A percentile compares a stretch with the other conserved stretches of the same genome.
These are phyloP conservation scores for Ogataea sp. DNA, from an alignment of 805 yeast genomes.

Conservation along the genomic window DNA sequence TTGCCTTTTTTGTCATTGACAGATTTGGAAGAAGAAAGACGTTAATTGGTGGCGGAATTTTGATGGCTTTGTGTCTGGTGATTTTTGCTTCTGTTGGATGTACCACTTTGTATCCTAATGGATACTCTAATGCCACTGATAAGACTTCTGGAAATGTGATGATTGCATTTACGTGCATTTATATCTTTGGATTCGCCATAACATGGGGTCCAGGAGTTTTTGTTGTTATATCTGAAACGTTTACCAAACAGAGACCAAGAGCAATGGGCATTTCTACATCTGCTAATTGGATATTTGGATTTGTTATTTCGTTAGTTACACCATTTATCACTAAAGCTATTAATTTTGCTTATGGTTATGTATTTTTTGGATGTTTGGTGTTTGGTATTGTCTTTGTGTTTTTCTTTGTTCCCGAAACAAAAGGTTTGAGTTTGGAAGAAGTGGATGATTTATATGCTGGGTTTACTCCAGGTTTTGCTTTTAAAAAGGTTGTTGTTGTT, in stretches of 20 bases:
- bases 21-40: slow-evolving; percentile 57
- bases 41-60: slow-evolving; percentile 52
- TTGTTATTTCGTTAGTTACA: slow-evolving; percentile 61
- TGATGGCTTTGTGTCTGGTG: slow-evolving; percentile 54
- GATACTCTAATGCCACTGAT: slow-evolving; percentile 29
- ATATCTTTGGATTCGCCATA: slow-evolving; percentile 65
- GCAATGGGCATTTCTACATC: slow-evolving; percentile 61
- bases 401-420: slow-evolving; percentile 55
- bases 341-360: slow-evolving; percentile 45
- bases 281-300: slow-evolving; percentile 70
- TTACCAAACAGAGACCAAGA: slow-evolving; percentile 63
- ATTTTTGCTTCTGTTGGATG: slow-evolving; percentile 44
- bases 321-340: slow-evolving; percentile 42
- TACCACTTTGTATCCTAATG: slow-evolving; percentile 32
- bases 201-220: slow-evolving; percentile 73
- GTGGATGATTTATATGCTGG: slow-evolving; percentile 49
- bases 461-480: slow-evolving; percentile 24
- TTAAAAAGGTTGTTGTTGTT: too few species aligned
- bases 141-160: slow-evolving; percentile 38
- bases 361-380: slow-evolving; percentile 48
- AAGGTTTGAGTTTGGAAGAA: slow-evolving; percentile 60
- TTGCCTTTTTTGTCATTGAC: slow-evolving; percentile 47
- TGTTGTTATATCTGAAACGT: slow-evolving; percentile 49
- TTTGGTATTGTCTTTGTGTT: slow-evolving; percentile 48
- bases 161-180: slow-evolving; percentile 47